phyloP scores from a whole-genome alignment of 2,329 filamentous ascomycete species.

The Sordariomycetes sp. region DNA sequence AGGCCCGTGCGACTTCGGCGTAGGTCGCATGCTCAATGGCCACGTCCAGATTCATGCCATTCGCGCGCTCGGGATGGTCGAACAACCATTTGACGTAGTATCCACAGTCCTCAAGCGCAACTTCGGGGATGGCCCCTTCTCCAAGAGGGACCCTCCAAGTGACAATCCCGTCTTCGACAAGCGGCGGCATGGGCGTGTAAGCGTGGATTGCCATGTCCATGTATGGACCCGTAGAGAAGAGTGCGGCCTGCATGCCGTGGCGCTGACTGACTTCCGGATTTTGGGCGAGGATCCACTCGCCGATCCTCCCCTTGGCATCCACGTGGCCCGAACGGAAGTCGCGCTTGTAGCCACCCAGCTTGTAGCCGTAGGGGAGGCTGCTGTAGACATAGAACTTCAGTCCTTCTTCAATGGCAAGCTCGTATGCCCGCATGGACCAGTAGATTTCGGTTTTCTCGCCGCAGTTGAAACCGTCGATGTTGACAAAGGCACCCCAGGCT shows the following conservation, averaged over 20 bases:
- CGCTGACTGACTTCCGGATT: too few relatives aligned
- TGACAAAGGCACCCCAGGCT: conserved; percentile 38
- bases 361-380: conserved; percentile 36
- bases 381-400: conserved; percentile 33
- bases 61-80: conserved; percentile 28
- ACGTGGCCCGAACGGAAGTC: conserved; percentile 36
- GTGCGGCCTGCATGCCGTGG: conserved; percentile 19
- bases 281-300: conserved; percentile 31
- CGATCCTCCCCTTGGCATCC: conserved; percentile 32
- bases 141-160: conserved; percentile 30
- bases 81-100: conserved; percentile 36
- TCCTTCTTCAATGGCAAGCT: conserved; percentile 29
- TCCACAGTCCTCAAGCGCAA: conserved; percentile 34
- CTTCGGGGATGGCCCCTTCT: conserved; percentile 26
- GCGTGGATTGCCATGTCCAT: conserved; percentile 29
- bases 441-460: conserved; percentile 41
- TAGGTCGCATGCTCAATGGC: conserved; percentile 29
- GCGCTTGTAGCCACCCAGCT: conserved; percentile 33
- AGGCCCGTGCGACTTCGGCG: conserved; percentile 26
- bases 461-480: conserved; percentile 41
- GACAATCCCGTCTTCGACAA: conserved; percentile 25
- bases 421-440: conserved; percentile 31
- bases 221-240: conserved; percentile 33
- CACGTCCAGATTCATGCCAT: conserved; percentile 33
- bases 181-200: conserved; percentile 25